A percentile compares a stretch with the other conserved stretches of the same genome.
phyloP scores from a whole-genome alignment of 768 basidiomycete genomes.

The Macrolepiota albuminosa region DNA sequence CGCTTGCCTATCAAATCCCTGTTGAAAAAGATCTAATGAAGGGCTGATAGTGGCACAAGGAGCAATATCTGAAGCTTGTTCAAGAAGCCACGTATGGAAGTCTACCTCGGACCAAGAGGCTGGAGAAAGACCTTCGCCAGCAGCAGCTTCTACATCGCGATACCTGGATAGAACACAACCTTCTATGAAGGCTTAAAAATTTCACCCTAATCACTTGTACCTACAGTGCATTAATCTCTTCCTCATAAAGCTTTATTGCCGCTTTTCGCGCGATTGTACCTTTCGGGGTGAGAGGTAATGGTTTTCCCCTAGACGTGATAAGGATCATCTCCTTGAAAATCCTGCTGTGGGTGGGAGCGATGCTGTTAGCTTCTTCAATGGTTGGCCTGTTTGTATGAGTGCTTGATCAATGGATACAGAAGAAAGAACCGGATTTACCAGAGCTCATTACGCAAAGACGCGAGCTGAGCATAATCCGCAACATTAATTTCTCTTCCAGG shows the following conservation, averaged over 20 bases:
- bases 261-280: conserved; percentile 3
- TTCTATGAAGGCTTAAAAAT: background rate
- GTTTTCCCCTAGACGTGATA: background rate
- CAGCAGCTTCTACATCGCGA: background rate
- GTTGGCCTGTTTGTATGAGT: background rate
- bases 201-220: background rate
- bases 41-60: background rate
- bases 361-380: conserved; percentile 34
- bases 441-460: background rate
- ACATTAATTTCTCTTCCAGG: conserved; percentile 24
- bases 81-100: background rate
- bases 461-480: conserved; percentile 13
- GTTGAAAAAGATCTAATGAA: conserved; percentile 3
- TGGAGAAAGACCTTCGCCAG: background rate
- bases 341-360: conserved; percentile 33
- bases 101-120: background rate
- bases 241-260: background rate
- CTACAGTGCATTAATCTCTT: conserved; percentile 4
- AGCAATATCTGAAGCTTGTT: background rate
- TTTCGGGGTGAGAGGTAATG: conserved; percentile 5
- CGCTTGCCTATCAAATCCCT: conserved; percentile 8
- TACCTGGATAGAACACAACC: background rate
- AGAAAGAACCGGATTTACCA: background rate
- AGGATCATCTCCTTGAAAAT: conserved; percentile 36
- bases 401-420: background rate